These are phyloP conservation scores for Astrothelium subdiscretum DNA, from an alignment of 495 filamentous ascomycete species.

Conservation along the genomic window DNA sequence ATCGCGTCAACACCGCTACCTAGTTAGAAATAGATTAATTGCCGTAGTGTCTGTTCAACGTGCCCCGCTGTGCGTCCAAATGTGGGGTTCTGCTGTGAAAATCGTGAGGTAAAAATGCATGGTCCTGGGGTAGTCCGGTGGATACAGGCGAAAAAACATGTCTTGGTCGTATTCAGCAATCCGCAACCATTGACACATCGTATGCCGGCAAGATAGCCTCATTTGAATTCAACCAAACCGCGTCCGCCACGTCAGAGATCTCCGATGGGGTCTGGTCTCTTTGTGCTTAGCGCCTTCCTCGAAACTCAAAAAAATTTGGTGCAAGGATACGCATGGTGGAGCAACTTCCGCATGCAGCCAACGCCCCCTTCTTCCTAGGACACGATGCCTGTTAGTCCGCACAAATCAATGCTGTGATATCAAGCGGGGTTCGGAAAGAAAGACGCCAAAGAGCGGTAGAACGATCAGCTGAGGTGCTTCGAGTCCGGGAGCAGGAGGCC, in stretches of 20 bases:
- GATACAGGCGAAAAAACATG: neutral
- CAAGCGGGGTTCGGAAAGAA: neutral
- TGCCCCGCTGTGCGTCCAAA: neutral
- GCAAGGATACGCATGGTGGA: conserved; percentile 3
- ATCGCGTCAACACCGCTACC: neutral
- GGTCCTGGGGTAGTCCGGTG: neutral
- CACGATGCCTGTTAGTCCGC: neutral
- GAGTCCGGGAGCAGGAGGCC: neutral
- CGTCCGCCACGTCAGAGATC: conserved; percentile 9
- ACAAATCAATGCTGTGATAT: neutral
- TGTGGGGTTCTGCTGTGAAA: neutral
- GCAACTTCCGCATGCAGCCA: neutral
- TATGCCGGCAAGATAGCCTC: conserved; percentile 3
- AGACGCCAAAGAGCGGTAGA: neutral
- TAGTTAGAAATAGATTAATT: neutral
- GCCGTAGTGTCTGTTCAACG: neutral
- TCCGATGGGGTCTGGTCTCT: conserved; percentile 4
- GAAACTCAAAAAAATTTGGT: conserved; percentile 1
- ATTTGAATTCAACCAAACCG: conserved; percentile 6
- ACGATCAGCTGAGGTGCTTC: conserved; percentile 4
- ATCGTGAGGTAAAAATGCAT: neutral
- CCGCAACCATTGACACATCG: conserved; percentile 3
- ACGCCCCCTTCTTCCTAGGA: neutral
- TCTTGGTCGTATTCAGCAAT: conserved; percentile 2
- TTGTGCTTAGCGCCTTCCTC: neutral